Base-by-base conservation (phyloP, 352 stramenopile genomes). In the Phytophthora gonapodyides region DNA sequence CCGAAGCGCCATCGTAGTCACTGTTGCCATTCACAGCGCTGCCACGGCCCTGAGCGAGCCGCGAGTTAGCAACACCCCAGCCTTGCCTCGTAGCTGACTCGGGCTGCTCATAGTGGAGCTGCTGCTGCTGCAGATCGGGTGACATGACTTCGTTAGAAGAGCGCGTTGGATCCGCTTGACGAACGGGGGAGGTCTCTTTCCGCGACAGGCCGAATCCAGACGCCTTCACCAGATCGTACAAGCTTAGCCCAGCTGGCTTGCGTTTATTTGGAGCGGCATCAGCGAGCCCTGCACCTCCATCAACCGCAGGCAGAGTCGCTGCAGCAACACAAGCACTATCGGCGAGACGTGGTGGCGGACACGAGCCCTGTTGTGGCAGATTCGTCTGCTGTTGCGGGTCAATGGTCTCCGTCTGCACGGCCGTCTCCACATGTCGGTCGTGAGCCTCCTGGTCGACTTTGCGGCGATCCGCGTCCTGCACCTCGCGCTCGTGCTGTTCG, bases 201-300 rank as follows among this genome's bases (percentile, higher is more conserved):
- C 16, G 21, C 16, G 35, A 41, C 57, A 66, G 9, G 27, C 43
- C 57, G 41, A 70, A 54, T 5, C 46, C 64, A 38, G 62, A 61
- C 19, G 60, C 52, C 61, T 81, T 83, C 33, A 71, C 66, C 43
- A 80, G 58, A 60, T 83, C 71, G 42, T 72, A 74, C 31, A 85
- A 63, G 31, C 69, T 83, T 42, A 85, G 47, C 3, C 71, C 61
- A 46, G 57, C 61, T 35, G 71, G 63, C 35, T 56, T 69, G 3
- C 8, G 13, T 52, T 65, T 61, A 17, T 38, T 52, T 31, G 50
- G 35, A 16, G 24, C 36, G 3, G 34, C 37, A 12, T 58, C 46
- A 27, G 40, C 30, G 36, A 63, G 48, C 19, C 48, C 46, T 3
- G 41, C 44, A 2, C 3, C 19, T 40, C 16, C 40, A 44, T 50